Evolutionary conservation across 2,329 filamentous ascomycete species (phyloP).

Genomic region (Alternaria panax): DNA sequence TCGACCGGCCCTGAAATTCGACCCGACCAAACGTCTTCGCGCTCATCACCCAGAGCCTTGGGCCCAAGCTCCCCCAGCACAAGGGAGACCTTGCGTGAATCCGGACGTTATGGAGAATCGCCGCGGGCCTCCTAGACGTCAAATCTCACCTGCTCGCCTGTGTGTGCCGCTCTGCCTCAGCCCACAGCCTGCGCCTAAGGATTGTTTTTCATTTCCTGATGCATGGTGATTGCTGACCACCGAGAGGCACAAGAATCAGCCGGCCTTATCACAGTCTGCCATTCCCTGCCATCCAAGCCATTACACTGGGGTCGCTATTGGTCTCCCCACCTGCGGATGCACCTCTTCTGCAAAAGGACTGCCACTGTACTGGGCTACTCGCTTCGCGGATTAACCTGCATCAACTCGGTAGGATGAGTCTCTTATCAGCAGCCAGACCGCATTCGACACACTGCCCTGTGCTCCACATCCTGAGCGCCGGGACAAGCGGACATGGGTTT

Average conservation of each 20-base stretch:
- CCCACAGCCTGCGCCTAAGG: background rate
- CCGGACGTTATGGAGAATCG: slow-evolving; percentile 1
- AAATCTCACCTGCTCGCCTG: background rate
- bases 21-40: slow-evolving; percentile 12
- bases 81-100: slow-evolving; percentile 8
- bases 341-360: slow-evolving; percentile 20
- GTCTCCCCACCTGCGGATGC: slow-evolving; percentile 18
- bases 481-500: slow-evolving; percentile 37
- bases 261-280: slow-evolving; percentile 35
- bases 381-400: slow-evolving; percentile 31
- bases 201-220: slow-evolving; percentile 22
- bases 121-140: background rate
- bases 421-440: slow-evolving; percentile 45
- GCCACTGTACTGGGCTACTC: slow-evolving; percentile 33
- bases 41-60: slow-evolving; percentile 20
- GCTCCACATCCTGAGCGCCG: slow-evolving; percentile 36
- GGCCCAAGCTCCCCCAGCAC: slow-evolving; percentile 17
- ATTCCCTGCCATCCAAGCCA: slow-evolving; percentile 12
- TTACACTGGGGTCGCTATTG: slow-evolving; percentile 22
- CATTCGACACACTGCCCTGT: slow-evolving; percentile 30
- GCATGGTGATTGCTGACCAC: slow-evolving; percentile 36
- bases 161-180: slow-evolving; percentile 7
- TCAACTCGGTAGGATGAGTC: slow-evolving; percentile 26
- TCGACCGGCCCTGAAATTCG: slow-evolving; percentile 3
- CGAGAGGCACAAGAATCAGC: slow-evolving; percentile 25